Percentiles rank a stretch among this genome's conserved stretches.
phyloP scores from a whole-genome alignment of 139 green algal genomes.

The Coccomyxa sp. region DNA sequence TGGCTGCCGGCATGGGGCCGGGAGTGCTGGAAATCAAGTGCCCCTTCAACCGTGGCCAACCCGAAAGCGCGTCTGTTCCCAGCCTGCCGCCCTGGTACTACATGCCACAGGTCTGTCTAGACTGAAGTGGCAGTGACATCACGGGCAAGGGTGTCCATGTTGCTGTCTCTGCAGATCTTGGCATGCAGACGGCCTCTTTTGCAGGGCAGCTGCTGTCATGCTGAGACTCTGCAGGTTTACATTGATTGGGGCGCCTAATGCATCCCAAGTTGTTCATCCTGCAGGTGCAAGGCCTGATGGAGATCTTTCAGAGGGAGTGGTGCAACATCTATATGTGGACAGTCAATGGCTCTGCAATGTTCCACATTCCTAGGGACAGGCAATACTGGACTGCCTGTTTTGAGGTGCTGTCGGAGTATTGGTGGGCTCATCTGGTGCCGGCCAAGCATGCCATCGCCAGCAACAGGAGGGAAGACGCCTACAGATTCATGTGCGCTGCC shows the following conservation, averaged over 20 bases:
- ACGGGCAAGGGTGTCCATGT: no score
- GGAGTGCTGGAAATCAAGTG: conserved; percentile 76
- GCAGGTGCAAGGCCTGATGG: conserved; percentile 62
- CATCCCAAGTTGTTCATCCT: no score
- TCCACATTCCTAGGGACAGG: conserved; percentile 52
- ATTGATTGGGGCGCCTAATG: no score
- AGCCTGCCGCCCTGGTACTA: conserved; percentile 57
- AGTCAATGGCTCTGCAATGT: conserved; percentile 47
- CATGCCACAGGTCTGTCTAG: conserved; percentile 56
- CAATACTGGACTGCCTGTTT: conserved; percentile 65
- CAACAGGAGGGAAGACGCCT: neutral
- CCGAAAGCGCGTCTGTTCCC: conserved; percentile 29
- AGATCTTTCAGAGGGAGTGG: conserved; percentile 65
- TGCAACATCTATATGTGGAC: conserved; percentile 63
- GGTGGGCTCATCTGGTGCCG: conserved; percentile 59
- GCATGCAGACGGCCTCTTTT: no score
- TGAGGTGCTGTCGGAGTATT: conserved; percentile 66
- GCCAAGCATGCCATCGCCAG: conserved; percentile 30
- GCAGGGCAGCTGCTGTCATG: no score
- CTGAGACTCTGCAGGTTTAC: no score
- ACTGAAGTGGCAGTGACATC: no score
- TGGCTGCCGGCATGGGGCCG: neutral
- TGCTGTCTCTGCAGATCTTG: no score
- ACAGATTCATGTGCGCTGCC: conserved; percentile 5
- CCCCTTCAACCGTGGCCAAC: conserved; percentile 57